Evolutionary conservation across 129 eudicot genomes (phyloP).

Genomic region (Helianthus annuus): HanXRQr2.0-SUNRISE NC_035440.2:41767671-41768170

Average conservation of each 20-base stretch:
- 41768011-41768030: background rate
- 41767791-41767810: slow-evolving; percentile 5
- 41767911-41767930: background rate
- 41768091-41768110: too few relatives aligned
- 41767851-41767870: slow-evolving; percentile 98
- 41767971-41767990: background rate
- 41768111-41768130: too few relatives aligned
- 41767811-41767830: slow-evolving; percentile 45
- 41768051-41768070: too few relatives aligned
- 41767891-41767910: background rate
- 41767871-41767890: slow-evolving; percentile 97
- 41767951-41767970: background rate
- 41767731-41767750: slow-evolving; percentile 68
- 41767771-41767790: background rate
- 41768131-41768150: too few relatives aligned
- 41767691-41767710: slow-evolving; percentile 96
- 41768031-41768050: too few relatives aligned
- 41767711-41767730: slow-evolving; percentile 98
- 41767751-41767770: background rate
- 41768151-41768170: background rate
- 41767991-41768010: background rate
- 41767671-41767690: slow-evolving; percentile 89
- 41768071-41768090: too few relatives aligned
- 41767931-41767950: background rate
- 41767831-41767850: slow-evolving; percentile 98